Conservation (phyloP, 768 basidiomycete species). For the Boletus sp. region DNA sequence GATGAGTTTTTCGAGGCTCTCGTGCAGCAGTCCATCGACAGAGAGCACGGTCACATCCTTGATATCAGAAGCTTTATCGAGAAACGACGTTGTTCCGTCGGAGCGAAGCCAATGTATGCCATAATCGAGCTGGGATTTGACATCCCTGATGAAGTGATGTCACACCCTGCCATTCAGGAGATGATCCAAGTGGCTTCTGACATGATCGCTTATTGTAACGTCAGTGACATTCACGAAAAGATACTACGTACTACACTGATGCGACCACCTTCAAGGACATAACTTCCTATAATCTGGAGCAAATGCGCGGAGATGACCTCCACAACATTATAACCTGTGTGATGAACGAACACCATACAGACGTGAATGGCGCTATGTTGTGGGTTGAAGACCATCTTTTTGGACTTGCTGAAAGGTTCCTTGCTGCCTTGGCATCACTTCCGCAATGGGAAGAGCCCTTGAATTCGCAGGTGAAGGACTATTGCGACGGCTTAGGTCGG, state of each 20-base stretch:
- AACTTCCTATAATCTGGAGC: no score
- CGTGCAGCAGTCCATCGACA: conserved; percentile 6
- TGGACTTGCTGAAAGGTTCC: conserved; percentile 3
- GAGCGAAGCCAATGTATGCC: no score
- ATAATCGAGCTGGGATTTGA: no score
- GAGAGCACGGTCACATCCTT: conserved; percentile 24
- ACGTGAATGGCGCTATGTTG: conserved; percentile 10
- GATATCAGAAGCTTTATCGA: conserved; percentile 40
- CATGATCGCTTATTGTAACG: conserved; percentile 38
- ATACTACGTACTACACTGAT: conserved; percentile 8
- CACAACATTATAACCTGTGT: no score
- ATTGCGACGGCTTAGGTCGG: conserved; percentile 42
- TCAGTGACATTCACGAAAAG: background rate
- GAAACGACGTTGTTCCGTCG: no score
- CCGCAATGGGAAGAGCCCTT: no score
- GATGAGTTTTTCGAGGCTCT: conserved; percentile 1
- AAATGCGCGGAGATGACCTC: no score
- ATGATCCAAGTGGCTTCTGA: conserved; percentile 33
- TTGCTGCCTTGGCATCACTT: conserved; percentile 11
- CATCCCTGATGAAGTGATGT: no score
- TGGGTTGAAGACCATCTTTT: background rate
- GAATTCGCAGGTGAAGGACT: no score
- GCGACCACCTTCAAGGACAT: background rate
- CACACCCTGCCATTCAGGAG: no score
- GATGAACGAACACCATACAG: conserved; percentile 39